phyloP scores from a whole-genome alignment of 306 rosid species.

The Prinsepia uniflora region DNA sequence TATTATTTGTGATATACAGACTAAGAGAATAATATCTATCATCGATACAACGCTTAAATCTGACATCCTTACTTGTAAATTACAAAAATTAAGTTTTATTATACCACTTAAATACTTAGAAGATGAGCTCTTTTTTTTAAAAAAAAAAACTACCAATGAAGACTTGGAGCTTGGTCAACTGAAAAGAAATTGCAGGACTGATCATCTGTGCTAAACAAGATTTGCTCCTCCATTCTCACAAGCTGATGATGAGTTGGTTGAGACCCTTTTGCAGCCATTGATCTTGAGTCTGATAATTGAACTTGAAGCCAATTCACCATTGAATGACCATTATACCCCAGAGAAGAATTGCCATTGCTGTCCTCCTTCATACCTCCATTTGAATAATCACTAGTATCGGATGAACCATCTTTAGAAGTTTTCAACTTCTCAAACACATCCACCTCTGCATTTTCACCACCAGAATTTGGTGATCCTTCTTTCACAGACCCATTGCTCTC shows the following conservation, averaged over 20 bases:
- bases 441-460: conserved; percentile 14
- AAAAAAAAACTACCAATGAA: too few relatives aligned
- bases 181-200: conserved; percentile 57
- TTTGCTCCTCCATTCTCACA: conserved; percentile 52
- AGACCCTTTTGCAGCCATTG: conserved; percentile 26
- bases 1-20: too few relatives aligned
- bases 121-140: not conserved
- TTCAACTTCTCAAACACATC: conserved; percentile 19
- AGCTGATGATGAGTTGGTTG: conserved; percentile 28
- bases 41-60: not conserved
- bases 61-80: not conserved
- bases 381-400: conserved; percentile 38
- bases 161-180: conserved; percentile 73
- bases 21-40: too few relatives aligned
- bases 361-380: conserved; percentile 41
- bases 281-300: conserved; percentile 46
- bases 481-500: conserved; percentile 29
- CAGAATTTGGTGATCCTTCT: conserved; percentile 39
- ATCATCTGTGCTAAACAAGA: conserved; percentile 35
- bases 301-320: conserved; percentile 39
- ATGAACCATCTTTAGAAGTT: conserved; percentile 26
- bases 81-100: conserved; percentile 10
- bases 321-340: conserved; percentile 36
- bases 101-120: not conserved
- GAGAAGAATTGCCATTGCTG: conserved; percentile 28